A percentile compares a stretch with the other conserved stretches of the same genome.
These are phyloP conservation scores for Lagenidium sp. DNA, from an alignment of 352 stramenopile genomes.

Conservation along the genomic window DNA sequence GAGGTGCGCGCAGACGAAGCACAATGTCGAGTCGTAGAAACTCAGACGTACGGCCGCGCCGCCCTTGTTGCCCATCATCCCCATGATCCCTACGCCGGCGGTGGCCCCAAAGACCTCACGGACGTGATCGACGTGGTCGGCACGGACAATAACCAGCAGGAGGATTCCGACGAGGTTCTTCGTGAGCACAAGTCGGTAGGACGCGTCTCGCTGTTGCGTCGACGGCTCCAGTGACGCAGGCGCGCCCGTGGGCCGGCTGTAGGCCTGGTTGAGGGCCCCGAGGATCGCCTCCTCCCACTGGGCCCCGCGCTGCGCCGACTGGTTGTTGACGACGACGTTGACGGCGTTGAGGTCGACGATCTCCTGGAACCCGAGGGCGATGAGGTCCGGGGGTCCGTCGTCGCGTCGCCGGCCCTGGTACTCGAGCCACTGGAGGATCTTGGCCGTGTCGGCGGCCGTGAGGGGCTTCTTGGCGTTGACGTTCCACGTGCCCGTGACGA, in stretches of 20 bases:
- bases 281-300: conserved; percentile 90
- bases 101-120: conserved; percentile 86
- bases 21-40: conserved; percentile 97
- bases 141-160: conserved; percentile 93
- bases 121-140: conserved; percentile 58
- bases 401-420: conserved; percentile 7
- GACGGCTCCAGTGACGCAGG: too few species aligned
- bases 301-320: conserved; percentile 86
- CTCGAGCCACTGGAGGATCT: conserved; percentile 68
- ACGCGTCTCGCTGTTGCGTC: too few species aligned
- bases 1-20: conserved; percentile 98
- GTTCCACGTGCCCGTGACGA: conserved; percentile 96
- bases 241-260: conserved; percentile 24
- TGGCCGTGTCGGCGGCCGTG: conserved; percentile 28
- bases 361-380: conserved; percentile 93
- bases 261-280: conserved; percentile 81
- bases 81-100: conserved; percentile 97
- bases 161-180: conserved; percentile 97
- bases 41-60: conserved; percentile 92
- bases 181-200: conserved; percentile 77
- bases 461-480: conserved; percentile 99
- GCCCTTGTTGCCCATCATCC: conserved; percentile 99
- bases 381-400: conserved; percentile 34
- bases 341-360: conserved; percentile 99
- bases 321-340: conserved; percentile 98